phyloP scores from a whole-genome alignment of 345 rosid species.

The Rubroshorea leprosula region DNA sequence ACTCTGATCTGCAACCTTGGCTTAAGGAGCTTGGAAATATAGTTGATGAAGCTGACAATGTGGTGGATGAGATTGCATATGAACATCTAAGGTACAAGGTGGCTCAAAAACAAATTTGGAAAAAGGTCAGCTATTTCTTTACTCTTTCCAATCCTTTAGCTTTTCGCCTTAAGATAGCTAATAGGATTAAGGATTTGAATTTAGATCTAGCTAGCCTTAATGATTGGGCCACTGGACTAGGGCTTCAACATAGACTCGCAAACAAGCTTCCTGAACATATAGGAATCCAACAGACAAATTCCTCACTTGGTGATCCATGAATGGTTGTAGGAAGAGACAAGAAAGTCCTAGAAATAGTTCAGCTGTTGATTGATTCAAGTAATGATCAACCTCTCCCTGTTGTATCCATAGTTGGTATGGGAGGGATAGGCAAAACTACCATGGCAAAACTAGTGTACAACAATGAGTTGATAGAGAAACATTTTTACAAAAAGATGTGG shows the following conservation, averaged over 20 bases:
- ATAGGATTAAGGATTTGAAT: neutral
- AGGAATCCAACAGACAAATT: neutral
- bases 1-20: neutral
- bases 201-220: neutral
- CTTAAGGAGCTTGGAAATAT: neutral
- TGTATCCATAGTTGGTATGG: neutral
- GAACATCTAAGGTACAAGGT: neutral
- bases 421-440: neutral
- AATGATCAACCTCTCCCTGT: neutral
- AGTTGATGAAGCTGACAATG: neutral
- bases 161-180: neutral
- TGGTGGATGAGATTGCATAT: neutral
- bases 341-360: neutral
- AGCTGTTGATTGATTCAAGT: neutral
- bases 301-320: neutral
- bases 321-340: neutral
- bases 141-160: neutral
- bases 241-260: neutral
- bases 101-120: neutral
- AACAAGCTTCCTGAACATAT: neutral
- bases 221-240: neutral
- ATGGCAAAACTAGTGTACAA: neutral
- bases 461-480: neutral
- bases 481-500: neutral
- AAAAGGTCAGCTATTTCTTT: neutral